phyloP scores from a whole-genome alignment of 441 rosid species.

The Brassica hybrid region DNA sequence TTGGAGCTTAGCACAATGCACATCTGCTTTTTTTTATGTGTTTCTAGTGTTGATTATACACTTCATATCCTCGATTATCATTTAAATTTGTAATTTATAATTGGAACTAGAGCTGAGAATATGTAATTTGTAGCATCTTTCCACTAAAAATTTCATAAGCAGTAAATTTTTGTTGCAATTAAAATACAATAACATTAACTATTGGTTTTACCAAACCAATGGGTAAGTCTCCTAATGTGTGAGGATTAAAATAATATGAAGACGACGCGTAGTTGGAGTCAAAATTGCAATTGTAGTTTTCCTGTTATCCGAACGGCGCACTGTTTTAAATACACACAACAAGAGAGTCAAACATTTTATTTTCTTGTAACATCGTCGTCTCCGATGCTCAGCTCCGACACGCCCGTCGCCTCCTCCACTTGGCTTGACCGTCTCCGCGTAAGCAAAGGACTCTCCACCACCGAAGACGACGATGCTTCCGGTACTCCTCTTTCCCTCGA shows the following conservation, averaged over 20 bases:
- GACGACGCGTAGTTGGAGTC: slow-evolving; percentile 36
- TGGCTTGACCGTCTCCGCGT: slow-evolving; percentile 94
- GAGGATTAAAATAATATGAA: neutral
- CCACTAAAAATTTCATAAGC: neutral
- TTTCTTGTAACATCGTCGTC: slow-evolving; percentile 29
- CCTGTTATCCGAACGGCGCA: slow-evolving; percentile 35
- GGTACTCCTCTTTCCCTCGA: slow-evolving; percentile 51
- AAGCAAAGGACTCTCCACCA: slow-evolving; percentile 70
- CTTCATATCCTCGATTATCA: no score
- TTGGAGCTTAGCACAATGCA: no score
- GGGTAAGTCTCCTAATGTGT: no score
- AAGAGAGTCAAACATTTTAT: neutral
- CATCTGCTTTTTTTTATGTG: no score
- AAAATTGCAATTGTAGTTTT: no score
- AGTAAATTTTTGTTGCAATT: neutral
- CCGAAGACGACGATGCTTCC: slow-evolving; percentile 57
- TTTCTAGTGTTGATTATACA: no score
- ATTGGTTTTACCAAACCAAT: neutral
- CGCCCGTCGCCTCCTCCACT: slow-evolving; percentile 56
- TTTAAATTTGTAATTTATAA: no score
- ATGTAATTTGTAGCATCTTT: no score
- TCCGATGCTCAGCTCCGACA: slow-evolving; percentile 71
- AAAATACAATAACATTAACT: neutral
- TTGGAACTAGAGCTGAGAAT: no score
- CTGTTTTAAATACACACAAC: slow-evolving; percentile 21